These are phyloP conservation scores for Seiridium cupressi DNA, from an alignment of 2,329 filamentous ascomycete species.

Conservation along the genomic window DNA sequence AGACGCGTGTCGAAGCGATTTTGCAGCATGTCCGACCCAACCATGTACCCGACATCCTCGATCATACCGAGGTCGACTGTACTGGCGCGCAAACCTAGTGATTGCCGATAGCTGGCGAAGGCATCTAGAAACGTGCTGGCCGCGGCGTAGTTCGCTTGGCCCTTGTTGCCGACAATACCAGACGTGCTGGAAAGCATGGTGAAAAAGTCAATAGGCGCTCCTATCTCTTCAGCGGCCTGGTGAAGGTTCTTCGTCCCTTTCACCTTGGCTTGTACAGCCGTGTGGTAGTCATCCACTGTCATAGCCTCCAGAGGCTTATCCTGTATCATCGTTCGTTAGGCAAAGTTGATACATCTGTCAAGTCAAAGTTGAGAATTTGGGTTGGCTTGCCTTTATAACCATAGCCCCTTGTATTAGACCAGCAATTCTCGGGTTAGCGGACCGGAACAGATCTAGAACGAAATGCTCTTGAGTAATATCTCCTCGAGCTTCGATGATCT, in stretches of 20 bases:
- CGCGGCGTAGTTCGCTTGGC: conserved; percentile 28
- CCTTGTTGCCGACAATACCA: conserved; percentile 18
- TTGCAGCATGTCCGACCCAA: neutral
- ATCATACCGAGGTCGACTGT: conserved; percentile 11
- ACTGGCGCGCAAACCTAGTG: conserved; percentile 5
- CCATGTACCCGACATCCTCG: conserved; percentile 10
- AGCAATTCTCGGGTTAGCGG: conserved; percentile 9
- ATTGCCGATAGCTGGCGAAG: conserved; percentile 10
- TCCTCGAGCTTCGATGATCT: conserved; percentile 11
- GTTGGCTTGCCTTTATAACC: neutral
- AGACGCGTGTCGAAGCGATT: neutral
- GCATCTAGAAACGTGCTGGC: conserved; percentile 29
- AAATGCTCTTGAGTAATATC: conserved; percentile 19
- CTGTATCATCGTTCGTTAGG: conserved; percentile 9
- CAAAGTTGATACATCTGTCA: no score
- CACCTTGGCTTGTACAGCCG: conserved; percentile 36
- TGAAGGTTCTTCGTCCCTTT: conserved; percentile 43
- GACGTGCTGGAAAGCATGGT: conserved; percentile 22
- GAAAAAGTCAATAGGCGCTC: conserved; percentile 26
- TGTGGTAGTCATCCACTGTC: conserved; percentile 33
- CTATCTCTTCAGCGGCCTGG: conserved; percentile 12
- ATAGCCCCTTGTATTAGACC: neutral
- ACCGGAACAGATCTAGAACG: conserved; percentile 24
- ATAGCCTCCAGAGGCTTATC: conserved; percentile 33
- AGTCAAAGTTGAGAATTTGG: neutral